Evolutionary conservation across 257 asterid species (phyloP).

Genomic region (Anisodus acutangulus): DNA sequence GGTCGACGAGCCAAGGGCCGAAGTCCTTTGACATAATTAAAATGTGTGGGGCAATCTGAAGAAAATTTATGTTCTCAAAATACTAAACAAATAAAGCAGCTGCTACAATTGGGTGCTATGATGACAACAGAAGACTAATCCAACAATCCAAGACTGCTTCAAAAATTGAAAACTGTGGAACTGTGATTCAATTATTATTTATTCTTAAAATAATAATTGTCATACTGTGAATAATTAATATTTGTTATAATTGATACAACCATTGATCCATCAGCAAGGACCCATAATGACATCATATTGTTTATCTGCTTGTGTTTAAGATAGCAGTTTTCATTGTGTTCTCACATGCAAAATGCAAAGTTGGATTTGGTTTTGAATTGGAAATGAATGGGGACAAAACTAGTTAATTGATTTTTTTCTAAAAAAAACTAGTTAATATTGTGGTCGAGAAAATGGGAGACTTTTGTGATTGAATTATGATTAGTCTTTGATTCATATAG

Average conservation of each 20-base stretch:
- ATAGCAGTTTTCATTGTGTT: constrained; percentile 35
- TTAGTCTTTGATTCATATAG: constrained; percentile 38
- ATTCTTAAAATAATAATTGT: background rate
- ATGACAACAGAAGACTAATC: constrained; percentile 31
- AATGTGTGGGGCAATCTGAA: constrained; percentile 38
- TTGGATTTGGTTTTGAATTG: background rate
- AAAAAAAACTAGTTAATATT: background rate
- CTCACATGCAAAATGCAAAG: constrained; percentile 42
- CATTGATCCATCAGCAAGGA: constrained; percentile 34
- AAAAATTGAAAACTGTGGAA: background rate
- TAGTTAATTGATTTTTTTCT: background rate
- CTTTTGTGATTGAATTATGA: constrained; percentile 28
- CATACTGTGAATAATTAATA: background rate
- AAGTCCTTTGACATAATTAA: constrained; percentile 45
- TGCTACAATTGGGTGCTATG: constrained; percentile 25
- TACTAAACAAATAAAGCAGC: constrained; percentile 40
- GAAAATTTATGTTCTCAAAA: constrained; percentile 37
- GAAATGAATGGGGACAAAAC: constrained; percentile 20
- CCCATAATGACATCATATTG: constrained; percentile 44
- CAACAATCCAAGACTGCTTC: background rate
- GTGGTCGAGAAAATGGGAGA: constrained; percentile 15
- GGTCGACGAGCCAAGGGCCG: constrained; percentile 59
- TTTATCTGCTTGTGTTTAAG: constrained; percentile 45
- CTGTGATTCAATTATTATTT: constrained; percentile 15
- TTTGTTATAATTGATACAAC: background rate